Conservation (phyloP, 2,329 filamentous ascomycete genomes). For the Scytalidium lignicola region DNA sequence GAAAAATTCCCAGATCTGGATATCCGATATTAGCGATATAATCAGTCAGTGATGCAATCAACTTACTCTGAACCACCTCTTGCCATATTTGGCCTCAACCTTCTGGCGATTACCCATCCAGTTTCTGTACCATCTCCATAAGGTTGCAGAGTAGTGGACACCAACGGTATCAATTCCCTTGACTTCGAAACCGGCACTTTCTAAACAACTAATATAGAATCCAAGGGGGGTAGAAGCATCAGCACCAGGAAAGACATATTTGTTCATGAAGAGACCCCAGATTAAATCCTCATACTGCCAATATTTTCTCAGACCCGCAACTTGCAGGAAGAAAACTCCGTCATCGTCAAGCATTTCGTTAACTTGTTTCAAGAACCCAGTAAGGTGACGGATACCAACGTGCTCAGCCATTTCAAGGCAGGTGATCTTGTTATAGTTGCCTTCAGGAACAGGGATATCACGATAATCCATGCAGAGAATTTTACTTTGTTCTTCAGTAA, state of each 20-base stretch:
- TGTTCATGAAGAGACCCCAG: constrained; percentile 99
- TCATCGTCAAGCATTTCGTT: constrained; percentile 96
- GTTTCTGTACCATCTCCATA: constrained; percentile 99
- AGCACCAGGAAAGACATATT: constrained; percentile 96
- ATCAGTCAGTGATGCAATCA: background rate
- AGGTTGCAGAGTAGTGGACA: constrained; percentile 92
- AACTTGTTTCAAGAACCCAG: constrained; percentile 75
- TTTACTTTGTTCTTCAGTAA: constrained; percentile 81
- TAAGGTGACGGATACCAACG: constrained; percentile 88
- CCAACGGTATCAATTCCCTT: constrained; percentile 91
- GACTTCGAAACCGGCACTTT: constrained; percentile 83
- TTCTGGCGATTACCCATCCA: constrained; percentile 93
- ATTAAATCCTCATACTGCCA: constrained; percentile 99
- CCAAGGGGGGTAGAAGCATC: constrained; percentile 92
- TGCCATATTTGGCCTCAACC: constrained; percentile 90
- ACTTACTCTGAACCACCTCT: constrained; percentile 89
- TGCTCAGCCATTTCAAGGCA: constrained; percentile 99
- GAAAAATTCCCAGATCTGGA: constrained; percentile 76
- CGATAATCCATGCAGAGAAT: constrained; percentile 97
- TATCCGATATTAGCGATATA: constrained; percentile 12
- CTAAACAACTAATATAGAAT: constrained; percentile 78
- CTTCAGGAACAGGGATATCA: constrained; percentile 76
- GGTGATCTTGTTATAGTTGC: constrained; percentile 89
- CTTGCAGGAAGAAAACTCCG: constrained; percentile 92
- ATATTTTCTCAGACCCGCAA: constrained; percentile 84